phyloP scores from a whole-genome alignment of 352 stramenopile genomes.

The Globisporangium canariense region DNA sequence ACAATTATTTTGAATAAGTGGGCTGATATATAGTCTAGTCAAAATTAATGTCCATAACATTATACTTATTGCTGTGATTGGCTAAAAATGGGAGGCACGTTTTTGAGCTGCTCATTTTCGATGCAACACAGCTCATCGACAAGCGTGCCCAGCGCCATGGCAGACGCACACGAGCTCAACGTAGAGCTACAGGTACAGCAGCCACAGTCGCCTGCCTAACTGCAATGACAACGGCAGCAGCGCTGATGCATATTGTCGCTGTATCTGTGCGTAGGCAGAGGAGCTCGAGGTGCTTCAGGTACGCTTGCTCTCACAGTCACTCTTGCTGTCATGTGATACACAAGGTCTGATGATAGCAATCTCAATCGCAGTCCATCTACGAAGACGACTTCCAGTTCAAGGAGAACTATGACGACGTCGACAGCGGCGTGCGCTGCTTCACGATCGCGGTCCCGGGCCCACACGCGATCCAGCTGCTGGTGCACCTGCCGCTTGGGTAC shows the following conservation, averaged over 20 bases:
- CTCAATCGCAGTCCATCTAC: slow-evolving; percentile 61
- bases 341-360: neutral
- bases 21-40: slow-evolving; percentile 9
- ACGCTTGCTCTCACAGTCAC: neutral
- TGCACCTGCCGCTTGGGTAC: slow-evolving; percentile 73
- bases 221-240: neutral
- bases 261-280: slow-evolving; percentile 36
- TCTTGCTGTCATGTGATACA: neutral
- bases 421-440: slow-evolving; percentile 44
- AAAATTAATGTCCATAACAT: neutral
- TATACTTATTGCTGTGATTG: slow-evolving; percentile 20
- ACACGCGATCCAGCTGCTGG: slow-evolving; percentile 61
- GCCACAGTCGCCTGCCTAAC: neutral
- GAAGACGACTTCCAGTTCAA: slow-evolving; percentile 63
- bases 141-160: slow-evolving; percentile 11
- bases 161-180: slow-evolving; percentile 29
- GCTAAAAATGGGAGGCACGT: slow-evolving; percentile 19
- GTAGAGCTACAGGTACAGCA: slow-evolving; percentile 38
- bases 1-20: neutral
- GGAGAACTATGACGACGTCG: slow-evolving; percentile 36
- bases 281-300: slow-evolving; percentile 81
- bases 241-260: neutral
- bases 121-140: neutral
- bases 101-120: slow-evolving; percentile 1
- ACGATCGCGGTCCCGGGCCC: slow-evolving; percentile 54